A percentile compares a stretch with the other conserved stretches of the same genome.
phyloP scores from a whole-genome alignment of 2,329 filamentous ascomycete genomes.

The Cladophialophora psammophila region DNA sequence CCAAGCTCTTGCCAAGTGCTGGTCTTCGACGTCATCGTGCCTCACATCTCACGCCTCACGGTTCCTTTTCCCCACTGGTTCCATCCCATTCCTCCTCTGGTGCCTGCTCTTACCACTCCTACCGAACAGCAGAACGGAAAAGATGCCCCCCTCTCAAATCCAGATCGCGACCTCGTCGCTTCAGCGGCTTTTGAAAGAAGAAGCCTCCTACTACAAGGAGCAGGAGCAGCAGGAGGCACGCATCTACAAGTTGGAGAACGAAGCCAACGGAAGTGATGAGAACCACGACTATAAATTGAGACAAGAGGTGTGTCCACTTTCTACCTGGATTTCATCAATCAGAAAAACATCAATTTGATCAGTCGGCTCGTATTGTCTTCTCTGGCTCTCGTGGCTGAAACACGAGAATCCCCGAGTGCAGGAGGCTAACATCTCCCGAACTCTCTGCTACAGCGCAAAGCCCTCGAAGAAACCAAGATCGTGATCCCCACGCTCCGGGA shows the following conservation, averaged over 20 bases:
- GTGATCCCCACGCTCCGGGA: conserved; percentile 76
- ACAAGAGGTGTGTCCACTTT: conserved; percentile 72
- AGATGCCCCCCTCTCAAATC: conserved; percentile 39
- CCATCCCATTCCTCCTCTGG: neutral
- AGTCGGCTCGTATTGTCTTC: no score
- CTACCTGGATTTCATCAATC: neutral
- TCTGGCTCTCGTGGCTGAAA: neutral
- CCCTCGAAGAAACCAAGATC: conserved; percentile 84
- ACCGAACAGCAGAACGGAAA: neutral
- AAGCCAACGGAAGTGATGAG: conserved; percentile 72
- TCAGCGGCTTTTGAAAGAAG: conserved; percentile 86
- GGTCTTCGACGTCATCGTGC: neutral
- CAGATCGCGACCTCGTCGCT: conserved; percentile 79
- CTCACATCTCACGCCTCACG: neutral
- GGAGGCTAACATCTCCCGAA: conserved; percentile 1
- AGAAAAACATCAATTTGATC: no score
- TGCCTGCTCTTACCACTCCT: neutral
- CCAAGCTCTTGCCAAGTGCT: neutral
- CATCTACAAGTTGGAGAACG: conserved; percentile 68
- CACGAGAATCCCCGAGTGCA: no score
- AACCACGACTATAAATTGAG: conserved; percentile 81
- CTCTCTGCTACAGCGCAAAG: conserved; percentile 67
- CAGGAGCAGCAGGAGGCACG: conserved; percentile 75
- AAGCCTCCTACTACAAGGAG: conserved; percentile 88
- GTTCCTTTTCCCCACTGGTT: neutral